A percentile compares a stretch with the other conserved stretches of the same genome.
Conservation (phyloP, 139 green algal genomes). For the Limnomonas spitsbergensis region DNA sequence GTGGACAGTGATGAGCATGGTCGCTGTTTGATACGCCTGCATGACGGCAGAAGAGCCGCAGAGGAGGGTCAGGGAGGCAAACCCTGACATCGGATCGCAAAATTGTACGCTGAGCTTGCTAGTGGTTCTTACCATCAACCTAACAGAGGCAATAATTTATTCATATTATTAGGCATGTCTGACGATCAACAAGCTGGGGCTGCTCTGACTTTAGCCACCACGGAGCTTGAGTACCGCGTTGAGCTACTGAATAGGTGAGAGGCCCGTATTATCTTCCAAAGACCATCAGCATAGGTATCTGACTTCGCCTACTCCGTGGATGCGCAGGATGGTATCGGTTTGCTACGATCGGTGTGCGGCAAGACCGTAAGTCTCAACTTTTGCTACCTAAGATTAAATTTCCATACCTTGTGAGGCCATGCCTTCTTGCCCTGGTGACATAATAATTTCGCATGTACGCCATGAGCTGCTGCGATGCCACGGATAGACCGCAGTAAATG, state of each 20-base stretch:
- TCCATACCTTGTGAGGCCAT: background rate
- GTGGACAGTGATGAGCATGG: too few species aligned
- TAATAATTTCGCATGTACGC: too few species aligned
- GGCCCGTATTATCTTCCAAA: background rate
- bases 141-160: too few species aligned
- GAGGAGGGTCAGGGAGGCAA: too few species aligned
- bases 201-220: slow-evolving; percentile 68
- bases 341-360: slow-evolving; percentile 88
- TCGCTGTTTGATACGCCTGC: too few species aligned
- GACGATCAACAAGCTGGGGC: slow-evolving; percentile 18
- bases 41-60: too few species aligned
- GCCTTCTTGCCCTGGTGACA: too few species aligned
- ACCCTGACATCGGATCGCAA: too few species aligned
- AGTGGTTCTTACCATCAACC: too few species aligned
- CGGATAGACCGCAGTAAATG: background rate
- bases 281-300: background rate
- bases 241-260: slow-evolving; percentile 86
- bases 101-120: too few species aligned
- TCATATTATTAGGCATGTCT: background rate
- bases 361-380: slow-evolving; percentile 62
- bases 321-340: slow-evolving; percentile 75
- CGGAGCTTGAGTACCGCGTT: slow-evolving; percentile 92
- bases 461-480: background rate
- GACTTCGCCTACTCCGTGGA: background rate
- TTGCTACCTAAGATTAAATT: background rate